Evolutionary conservation across 192 early-diverging fungal genomes (phyloP).

Genomic region (Gryganskiella cystojenkinii): DNA sequence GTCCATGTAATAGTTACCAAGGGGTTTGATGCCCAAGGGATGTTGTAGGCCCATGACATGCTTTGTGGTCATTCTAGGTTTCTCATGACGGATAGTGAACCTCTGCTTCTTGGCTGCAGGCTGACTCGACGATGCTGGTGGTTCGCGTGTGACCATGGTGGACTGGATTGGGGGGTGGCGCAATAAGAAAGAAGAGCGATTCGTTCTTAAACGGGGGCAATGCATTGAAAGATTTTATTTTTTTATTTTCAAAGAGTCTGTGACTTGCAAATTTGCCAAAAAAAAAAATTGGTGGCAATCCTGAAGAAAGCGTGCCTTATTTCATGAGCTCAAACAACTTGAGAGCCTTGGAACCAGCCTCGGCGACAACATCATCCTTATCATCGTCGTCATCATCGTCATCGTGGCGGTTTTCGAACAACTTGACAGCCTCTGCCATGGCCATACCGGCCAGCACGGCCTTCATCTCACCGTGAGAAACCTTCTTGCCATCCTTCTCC

Average conservation of each 20-base stretch:
- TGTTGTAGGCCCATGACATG: constrained; percentile 53
- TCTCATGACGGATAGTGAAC: constrained; percentile 47
- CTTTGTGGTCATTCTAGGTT: constrained; percentile 44
- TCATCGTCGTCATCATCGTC: constrained; percentile 44
- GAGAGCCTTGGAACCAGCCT: constrained; percentile 49
- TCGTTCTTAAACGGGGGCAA: constrained; percentile 14
- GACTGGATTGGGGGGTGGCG: background rate
- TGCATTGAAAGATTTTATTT: too few species aligned
- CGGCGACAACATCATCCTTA: constrained; percentile 46
- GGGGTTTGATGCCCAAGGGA: constrained; percentile 67
- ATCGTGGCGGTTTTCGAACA: constrained; percentile 36
- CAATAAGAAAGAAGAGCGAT: background rate
- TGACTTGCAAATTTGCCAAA: too few species aligned
- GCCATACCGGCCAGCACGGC: constrained; percentile 53
- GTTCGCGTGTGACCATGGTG: constrained; percentile 38
- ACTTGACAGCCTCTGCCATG: constrained; percentile 55
- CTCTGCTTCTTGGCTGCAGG: constrained; percentile 39
- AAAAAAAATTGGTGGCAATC: too few species aligned
- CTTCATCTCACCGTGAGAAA: constrained; percentile 48
- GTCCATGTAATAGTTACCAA: constrained; percentile 70
- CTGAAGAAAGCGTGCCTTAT: too few species aligned
- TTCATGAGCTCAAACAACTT: constrained; percentile 51
- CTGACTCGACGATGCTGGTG: constrained; percentile 20
- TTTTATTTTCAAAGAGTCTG: too few species aligned
- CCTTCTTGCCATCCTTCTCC: constrained; percentile 38